These are phyloP conservation scores for Periglandula ipomoeae DNA, from an alignment of 2,329 filamentous ascomycete genomes.

Conservation along the genomic window DNA sequence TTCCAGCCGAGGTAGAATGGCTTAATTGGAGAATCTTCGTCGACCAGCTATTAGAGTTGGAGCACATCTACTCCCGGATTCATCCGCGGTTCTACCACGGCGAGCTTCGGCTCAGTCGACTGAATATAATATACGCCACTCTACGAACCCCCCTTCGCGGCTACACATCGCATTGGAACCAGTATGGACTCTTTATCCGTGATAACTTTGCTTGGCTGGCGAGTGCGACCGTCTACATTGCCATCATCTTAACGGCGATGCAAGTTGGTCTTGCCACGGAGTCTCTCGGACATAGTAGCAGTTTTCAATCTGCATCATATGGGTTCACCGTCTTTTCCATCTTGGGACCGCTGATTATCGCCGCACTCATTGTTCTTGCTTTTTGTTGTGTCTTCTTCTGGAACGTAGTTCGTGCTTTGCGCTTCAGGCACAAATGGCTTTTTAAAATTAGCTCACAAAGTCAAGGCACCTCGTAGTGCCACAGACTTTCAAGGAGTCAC, in stretches of 20 bases:
- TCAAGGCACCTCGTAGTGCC: too few relatives aligned
- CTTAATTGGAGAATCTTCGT: constrained; percentile 23
- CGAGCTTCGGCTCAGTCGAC: constrained; percentile 30
- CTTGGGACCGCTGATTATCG: constrained; percentile 25
- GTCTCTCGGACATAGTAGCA: constrained; percentile 21
- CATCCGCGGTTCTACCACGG: constrained; percentile 30
- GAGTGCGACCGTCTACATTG: constrained; percentile 30
- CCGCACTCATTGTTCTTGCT: constrained; percentile 13
- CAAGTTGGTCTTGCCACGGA: constrained; percentile 35
- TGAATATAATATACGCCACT: constrained; percentile 32
- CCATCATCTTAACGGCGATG: constrained; percentile 38
- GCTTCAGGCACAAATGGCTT: too few relatives aligned
- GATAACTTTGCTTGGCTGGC: constrained; percentile 33
- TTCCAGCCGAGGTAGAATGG: constrained; percentile 27
- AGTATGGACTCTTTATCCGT: constrained; percentile 31
- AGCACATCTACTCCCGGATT: constrained; percentile 21
- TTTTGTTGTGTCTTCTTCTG: constrained; percentile 12
- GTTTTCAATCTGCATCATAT: constrained; percentile 34
- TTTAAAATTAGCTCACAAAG: too few relatives aligned
- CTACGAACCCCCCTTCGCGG: constrained; percentile 16
- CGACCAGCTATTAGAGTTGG: constrained; percentile 17
- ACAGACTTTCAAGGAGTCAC: too few relatives aligned
- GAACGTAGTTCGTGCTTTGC: too few relatives aligned
- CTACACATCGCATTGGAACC: constrained; percentile 16
- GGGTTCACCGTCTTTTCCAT: constrained; percentile 41